phyloP scores from a whole-genome alignment of 2,329 filamentous ascomycete species.

The Xylariaceae sp. region DNA sequence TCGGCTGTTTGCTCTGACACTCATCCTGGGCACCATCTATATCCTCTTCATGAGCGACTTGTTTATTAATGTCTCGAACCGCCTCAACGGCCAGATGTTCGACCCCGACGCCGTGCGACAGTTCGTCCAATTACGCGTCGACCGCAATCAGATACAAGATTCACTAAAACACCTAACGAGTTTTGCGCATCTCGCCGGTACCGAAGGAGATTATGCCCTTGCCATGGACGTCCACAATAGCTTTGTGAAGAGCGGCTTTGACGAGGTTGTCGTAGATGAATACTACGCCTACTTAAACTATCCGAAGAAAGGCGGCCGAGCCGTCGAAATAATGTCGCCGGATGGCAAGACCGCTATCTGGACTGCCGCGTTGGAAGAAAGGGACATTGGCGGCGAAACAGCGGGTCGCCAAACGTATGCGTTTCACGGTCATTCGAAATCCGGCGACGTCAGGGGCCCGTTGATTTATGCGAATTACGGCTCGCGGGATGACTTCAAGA shows the following conservation, averaged over 20 bases:
- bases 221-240: slow-evolving; percentile 78
- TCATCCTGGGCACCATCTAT: slow-evolving; percentile 76
- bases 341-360: slow-evolving; percentile 61
- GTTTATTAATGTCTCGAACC: slow-evolving; percentile 62
- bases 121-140: slow-evolving; percentile 69
- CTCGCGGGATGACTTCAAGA: slow-evolving; percentile 74
- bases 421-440: slow-evolving; percentile 86
- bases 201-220: slow-evolving; percentile 82
- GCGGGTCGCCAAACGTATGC: slow-evolving; percentile 65
- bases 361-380: slow-evolving; percentile 81
- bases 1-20: slow-evolving; percentile 67
- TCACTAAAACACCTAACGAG: slow-evolving; percentile 73
- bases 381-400: slow-evolving; percentile 60
- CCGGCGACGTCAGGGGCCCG: slow-evolving; percentile 79
- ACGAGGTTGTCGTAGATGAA: slow-evolving; percentile 70
- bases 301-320: slow-evolving; percentile 69
- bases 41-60: slow-evolving; percentile 81
- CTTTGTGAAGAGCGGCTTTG: slow-evolving; percentile 69
- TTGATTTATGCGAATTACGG: slow-evolving; percentile 93
- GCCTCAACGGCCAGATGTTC: slow-evolving; percentile 66
- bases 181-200: slow-evolving; percentile 90
- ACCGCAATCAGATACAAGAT: slow-evolving; percentile 64
- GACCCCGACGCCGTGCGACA: slow-evolving; percentile 77
- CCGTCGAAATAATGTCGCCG: slow-evolving; percentile 72
- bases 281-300: slow-evolving; percentile 93